A percentile compares a stretch with the other conserved stretches of the same genome.
Conservation (phyloP, 768 basidiomycete genomes). For the Clitopilus passeckerianus region DNA sequence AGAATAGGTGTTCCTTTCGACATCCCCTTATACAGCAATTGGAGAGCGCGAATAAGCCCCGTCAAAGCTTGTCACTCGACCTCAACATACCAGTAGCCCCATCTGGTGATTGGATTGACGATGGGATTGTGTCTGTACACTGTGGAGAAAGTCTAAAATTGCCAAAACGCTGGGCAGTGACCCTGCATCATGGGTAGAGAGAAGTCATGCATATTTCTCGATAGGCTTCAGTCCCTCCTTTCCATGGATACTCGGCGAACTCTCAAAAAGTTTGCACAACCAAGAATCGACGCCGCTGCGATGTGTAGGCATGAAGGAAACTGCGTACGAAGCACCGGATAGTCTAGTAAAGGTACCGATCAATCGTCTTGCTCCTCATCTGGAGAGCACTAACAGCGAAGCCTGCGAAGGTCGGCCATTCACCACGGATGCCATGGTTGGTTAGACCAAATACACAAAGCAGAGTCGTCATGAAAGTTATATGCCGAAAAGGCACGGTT, state of each 20-base stretch:
- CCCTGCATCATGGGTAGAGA: neutral
- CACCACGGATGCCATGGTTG: neutral
- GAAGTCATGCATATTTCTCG: neutral
- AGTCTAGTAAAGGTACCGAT: slow-evolving; percentile 15
- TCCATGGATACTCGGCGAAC: neutral
- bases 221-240: neutral
- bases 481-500: neutral
- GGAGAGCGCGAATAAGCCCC: neutral
- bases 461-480: neutral
- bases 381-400: neutral
- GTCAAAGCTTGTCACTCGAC: neutral
- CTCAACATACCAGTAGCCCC: neutral
- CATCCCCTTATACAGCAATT: neutral
- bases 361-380: slow-evolving; percentile 4
- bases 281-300: neutral
- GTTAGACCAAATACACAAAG: neutral
- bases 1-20: neutral
- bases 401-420: neutral
- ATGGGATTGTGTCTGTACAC: neutral
- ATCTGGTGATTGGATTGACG: neutral
- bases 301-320: neutral
- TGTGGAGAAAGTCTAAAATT: neutral
- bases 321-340: slow-evolving; percentile 9
- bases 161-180: neutral
- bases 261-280: neutral